phyloP scores from a whole-genome alignment of 1,284 basidiomycete genomes.

The Ceratobasidium sp. region DNA sequence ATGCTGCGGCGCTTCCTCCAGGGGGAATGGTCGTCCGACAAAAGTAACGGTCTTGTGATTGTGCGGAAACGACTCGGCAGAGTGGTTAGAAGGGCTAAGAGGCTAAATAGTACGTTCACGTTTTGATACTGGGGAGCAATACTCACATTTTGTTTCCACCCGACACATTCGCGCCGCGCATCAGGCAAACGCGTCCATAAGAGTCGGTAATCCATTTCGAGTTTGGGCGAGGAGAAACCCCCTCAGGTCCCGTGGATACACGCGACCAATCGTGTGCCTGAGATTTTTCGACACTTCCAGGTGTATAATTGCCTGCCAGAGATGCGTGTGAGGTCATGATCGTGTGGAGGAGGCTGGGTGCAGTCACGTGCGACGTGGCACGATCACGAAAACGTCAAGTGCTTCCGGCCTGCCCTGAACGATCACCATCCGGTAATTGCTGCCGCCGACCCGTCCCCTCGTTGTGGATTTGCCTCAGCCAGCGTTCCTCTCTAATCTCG shows the following conservation, averaged over 20 bases:
- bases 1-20: constrained; percentile 85
- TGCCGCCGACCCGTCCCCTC: neutral
- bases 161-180: constrained; percentile 85
- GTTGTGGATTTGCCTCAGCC: neutral
- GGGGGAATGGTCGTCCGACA: constrained; percentile 83
- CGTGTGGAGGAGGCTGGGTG: neutral
- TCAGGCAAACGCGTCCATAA: constrained; percentile 73
- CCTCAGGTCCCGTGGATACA: constrained; percentile 65
- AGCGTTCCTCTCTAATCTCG: neutral
- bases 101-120: constrained; percentile 1
- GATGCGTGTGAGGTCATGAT: constrained; percentile 44
- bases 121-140: constrained; percentile 6
- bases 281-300: constrained; percentile 36
- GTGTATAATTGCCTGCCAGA: constrained; percentile 38
- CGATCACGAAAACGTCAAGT: neutral
- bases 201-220: constrained; percentile 72
- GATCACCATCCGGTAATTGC: neutral
- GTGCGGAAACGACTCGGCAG: constrained; percentile 70
- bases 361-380: constrained; percentile 24
- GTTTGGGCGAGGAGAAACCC: constrained; percentile 72
- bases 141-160: constrained; percentile 85
- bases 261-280: constrained; percentile 81
- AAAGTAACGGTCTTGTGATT: constrained; percentile 75
- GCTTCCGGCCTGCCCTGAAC: neutral
- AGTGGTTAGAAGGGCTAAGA: constrained; percentile 53